Base-by-base conservation (phyloP, 73 alveolate genomes). In the Effrenium voratum region DNA sequence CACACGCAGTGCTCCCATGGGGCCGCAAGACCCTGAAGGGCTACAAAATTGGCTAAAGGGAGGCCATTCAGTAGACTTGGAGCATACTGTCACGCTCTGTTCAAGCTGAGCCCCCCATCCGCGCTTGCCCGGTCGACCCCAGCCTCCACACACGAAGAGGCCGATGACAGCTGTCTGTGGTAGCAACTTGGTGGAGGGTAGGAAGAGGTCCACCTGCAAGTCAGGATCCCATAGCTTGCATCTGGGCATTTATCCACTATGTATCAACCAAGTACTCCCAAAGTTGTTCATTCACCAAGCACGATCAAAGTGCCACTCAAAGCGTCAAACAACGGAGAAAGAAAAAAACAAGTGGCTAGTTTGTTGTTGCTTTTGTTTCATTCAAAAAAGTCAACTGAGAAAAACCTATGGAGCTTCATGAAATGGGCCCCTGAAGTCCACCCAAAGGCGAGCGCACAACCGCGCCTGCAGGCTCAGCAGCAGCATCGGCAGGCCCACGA, bases 401-500 rank as follows among this genome's bases (percentile, higher is more conserved):
- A 15, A 3, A n/a, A n/a, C n/a, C n/a, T n/a, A n/a, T n/a, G n/a
- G n/a, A 16, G 45, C 5, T 77, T 43, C 22, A 77, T 19, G 32
- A 32, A 0, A 24, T 81, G 41, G 49, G 36, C 15, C 77, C 55
- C 63, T 28, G 6, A 34, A 66, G 5, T 12, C 77, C 32, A 28
- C 13, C 38, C 41, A 66, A 16, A 66, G 32, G 43, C 41, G 38
- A 66, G 22, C n/a, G 22, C 5, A 66, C 85, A 28, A 75, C 77
- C 26, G 41, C 12, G 73, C 96, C 96, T 90, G 96, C 47, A 90
- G 85, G 57, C 87, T 66, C 26, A 90, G 85, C 55, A 90, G 52
- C 44, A 90, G 87, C 96, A 90, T 90, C 86, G 96, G 96, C 87
- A 90, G 38, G 22, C 96, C 96, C 26, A 90, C n/a, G 86, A 90